Conservation (phyloP, 257 asterid species). For the Ocimum tenuiflorum region DNA sequence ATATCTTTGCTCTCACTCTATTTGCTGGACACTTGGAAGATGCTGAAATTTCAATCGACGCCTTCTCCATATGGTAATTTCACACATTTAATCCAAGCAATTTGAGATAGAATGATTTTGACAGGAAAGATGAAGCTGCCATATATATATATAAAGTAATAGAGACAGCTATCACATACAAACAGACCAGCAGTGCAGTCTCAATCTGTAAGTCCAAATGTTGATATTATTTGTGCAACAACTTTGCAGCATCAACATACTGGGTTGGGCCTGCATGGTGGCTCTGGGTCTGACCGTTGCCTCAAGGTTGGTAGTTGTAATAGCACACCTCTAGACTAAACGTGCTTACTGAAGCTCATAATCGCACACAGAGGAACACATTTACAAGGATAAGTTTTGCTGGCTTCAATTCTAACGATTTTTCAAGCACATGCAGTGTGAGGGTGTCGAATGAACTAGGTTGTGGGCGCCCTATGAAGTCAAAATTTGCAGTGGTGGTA, state of each 20-base stretch:
- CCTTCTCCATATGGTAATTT: slow-evolving; percentile 47
- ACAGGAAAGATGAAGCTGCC: not conserved
- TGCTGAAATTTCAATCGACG: slow-evolving; percentile 50
- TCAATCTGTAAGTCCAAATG: not conserved
- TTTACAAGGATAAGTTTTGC: not conserved
- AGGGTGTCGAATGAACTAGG: slow-evolving; percentile 54
- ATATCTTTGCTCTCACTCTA: slow-evolving; percentile 29
- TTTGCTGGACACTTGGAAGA: slow-evolving; percentile 44
- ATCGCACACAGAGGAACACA: too few relatives aligned
- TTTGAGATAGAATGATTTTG: too few relatives aligned
- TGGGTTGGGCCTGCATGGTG: slow-evolving; percentile 37
- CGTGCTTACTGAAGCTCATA: not conserved
- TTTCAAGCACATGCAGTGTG: slow-evolving; percentile 29
- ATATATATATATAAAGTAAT: too few relatives aligned
- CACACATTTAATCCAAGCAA: too few relatives aligned
- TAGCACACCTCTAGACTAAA: not conserved
- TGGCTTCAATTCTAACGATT: not conserved
- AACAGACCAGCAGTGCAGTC: not conserved
- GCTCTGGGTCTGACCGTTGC: slow-evolving; percentile 46
- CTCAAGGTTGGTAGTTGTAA: slow-evolving; percentile 28
- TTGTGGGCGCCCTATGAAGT: slow-evolving; percentile 30
- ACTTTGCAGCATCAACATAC: slow-evolving; percentile 32
- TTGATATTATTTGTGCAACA: not conserved
- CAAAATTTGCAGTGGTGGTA: slow-evolving; percentile 37
- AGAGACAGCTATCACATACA: not conserved